Percentiles rank a stretch among this genome's conserved stretches.
These are phyloP conservation scores for Tricholoma saponaceum DNA, from an alignment of 768 basidiomycete genomes.

Conservation along the genomic window DNA sequence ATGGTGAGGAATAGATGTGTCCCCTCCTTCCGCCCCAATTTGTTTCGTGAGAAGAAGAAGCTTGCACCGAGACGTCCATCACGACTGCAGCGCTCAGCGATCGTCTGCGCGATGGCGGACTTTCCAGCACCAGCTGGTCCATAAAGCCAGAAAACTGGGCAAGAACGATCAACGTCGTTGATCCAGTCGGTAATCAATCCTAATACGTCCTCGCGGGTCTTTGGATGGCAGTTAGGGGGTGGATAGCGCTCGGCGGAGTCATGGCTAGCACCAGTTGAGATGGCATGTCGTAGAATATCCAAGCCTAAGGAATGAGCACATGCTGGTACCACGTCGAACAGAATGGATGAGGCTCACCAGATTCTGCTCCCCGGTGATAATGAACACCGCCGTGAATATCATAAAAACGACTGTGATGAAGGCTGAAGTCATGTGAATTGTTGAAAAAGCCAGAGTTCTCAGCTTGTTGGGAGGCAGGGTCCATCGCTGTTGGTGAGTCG, in stretches of 20 bases:
- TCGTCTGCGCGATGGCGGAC: conserved; percentile 18
- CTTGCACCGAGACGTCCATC: conserved; percentile 20
- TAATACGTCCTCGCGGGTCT: not conserved
- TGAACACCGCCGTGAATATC: no score
- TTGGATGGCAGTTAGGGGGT: not conserved
- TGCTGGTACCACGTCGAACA: no score
- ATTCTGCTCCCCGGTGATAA: no score
- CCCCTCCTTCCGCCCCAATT: conserved; percentile 19
- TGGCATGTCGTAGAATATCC: not conserved
- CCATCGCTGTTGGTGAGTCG: no score
- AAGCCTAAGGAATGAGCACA: no score
- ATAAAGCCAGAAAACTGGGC: not conserved
- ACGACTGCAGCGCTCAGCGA: conserved; percentile 18
- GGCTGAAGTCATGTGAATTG: no score
- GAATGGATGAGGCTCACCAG: no score
- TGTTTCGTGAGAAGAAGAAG: conserved; percentile 31
- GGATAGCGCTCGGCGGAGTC: conserved; percentile 1
- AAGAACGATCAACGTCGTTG: not conserved
- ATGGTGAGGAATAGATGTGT: conserved; percentile 25
- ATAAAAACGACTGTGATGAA: no score
- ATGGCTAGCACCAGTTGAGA: not conserved
- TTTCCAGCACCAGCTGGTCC: conserved; percentile 21
- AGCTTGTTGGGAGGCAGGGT: no score
- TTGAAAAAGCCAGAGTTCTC: no score
- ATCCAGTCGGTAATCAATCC: conserved; percentile 1